Evolutionary conservation across 768 basidiomycete genomes (phyloP).

Genomic region (Lactarius quietus): DNA sequence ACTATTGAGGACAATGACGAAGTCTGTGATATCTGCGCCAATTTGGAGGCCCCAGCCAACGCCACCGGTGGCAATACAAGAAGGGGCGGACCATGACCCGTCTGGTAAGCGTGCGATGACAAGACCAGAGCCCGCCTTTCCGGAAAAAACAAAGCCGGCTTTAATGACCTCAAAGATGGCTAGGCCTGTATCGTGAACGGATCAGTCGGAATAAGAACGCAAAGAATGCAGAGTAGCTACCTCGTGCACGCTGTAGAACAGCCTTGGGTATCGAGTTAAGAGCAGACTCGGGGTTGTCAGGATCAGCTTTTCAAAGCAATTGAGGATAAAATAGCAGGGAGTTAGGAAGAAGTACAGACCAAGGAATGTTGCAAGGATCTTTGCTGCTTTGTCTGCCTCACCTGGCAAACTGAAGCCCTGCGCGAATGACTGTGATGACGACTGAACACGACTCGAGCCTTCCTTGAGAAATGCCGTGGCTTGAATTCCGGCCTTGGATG

Average conservation of each 20-base stretch:
- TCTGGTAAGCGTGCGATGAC: conserved; percentile 91
- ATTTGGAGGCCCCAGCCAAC: conserved; percentile 95
- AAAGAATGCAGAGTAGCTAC: conserved; percentile 37
- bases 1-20: conserved; percentile 95
- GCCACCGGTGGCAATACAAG: conserved; percentile 94
- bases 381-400: conserved; percentile 92
- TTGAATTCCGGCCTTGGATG: conserved; percentile 77
- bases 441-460: conserved; percentile 63
- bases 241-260: conserved; percentile 85
- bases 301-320: conserved; percentile 59
- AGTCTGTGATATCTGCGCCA: conserved; percentile 92
- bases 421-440: conserved; percentile 71
- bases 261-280: conserved; percentile 93
- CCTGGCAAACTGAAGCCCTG: conserved; percentile 87
- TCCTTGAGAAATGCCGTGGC: conserved; percentile 72
- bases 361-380: conserved; percentile 87
- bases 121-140: conserved; percentile 89
- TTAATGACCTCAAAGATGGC: conserved; percentile 93
- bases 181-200: conserved; percentile 54
- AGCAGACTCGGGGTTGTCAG: conserved; percentile 81
- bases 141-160: conserved; percentile 93
- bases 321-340: not conserved
- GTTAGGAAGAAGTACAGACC: conserved; percentile 44
- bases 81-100: conserved; percentile 96
- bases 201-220: conserved; percentile 4